Base-by-base conservation (phyloP, 1,284 basidiomycete species). In the Trametes hirsuta region DNA sequence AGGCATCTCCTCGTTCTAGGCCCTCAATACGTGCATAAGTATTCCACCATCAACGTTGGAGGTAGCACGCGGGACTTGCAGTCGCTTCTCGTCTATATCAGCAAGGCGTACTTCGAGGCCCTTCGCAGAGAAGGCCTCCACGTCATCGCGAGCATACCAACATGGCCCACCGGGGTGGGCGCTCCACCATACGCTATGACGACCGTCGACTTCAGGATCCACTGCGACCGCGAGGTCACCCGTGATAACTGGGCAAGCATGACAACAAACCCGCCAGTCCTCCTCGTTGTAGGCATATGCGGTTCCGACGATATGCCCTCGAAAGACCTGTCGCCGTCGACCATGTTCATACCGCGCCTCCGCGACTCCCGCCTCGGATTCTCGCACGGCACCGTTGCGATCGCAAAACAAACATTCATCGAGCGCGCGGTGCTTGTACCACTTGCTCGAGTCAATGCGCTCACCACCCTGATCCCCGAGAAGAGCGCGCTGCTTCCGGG, bases 381-480 rank as follows among this genome's bases (percentile, higher is more conserved):
- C 35, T 64, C 69, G 2, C 52, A 59, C 46, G 68, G 71, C 8
- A 69, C 70, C 6, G 61, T 71, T 39, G 61, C 56, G 47, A 46
- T 73, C 15, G 67, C 71, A 4, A 55, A 63, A 6, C 50, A 61
- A 9, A 40, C 61, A 2, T 72, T 72, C 68, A 64, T 71, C 18
- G 61, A 67, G 10, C 44, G 24, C 44, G 51, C 47, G 21, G 48
- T 74, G 6, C 64, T 74, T 12, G 39, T 34, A 10, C 47, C 56
- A 25, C 61, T 74, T 8, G 64, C 68, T 37, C 42, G 52, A 18
- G 55, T 74, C 63, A 74, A 74, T 56, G 58, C 63, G 2, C 34
- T 55, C 36, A 73, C 71, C 1, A 71, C 72, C 9, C 58, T 74
- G 48, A 59, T 73, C 6, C 69, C 72, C 6, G 49, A 24, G 21